Evolutionary conservation across 768 basidiomycete species (phyloP).

Genomic region (Terana coerulea): DNA sequence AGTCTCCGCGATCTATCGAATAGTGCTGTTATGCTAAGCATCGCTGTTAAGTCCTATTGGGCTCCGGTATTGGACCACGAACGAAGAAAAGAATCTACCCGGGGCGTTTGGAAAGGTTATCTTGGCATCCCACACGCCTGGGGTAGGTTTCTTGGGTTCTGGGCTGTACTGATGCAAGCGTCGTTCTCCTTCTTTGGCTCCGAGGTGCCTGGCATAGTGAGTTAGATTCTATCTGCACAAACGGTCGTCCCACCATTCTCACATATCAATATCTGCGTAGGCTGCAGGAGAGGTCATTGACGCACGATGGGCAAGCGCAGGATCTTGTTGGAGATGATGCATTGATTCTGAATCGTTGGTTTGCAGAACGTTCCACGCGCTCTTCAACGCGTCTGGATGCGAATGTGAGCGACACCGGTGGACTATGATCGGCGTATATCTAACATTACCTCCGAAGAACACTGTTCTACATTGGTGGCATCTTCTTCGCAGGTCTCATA

Average conservation of each 20-base stretch:
- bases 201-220: conserved; percentile 26
- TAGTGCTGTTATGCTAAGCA: too few relatives aligned
- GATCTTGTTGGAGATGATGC: neutral
- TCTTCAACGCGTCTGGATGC: conserved; percentile 23
- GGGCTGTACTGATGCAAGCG: conserved; percentile 29
- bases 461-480: conserved; percentile 40
- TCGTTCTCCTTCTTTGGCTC: conserved; percentile 40
- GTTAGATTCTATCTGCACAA: too few relatives aligned
- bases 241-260: neutral
- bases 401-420: conserved; percentile 17
- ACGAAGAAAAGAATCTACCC: too few relatives aligned
- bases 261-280: too few relatives aligned
- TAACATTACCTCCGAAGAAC: too few relatives aligned
- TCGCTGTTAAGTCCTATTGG: too few relatives aligned
- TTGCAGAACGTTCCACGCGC: conserved; percentile 26
- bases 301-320: conserved; percentile 21
- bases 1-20: too few relatives aligned
- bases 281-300: conserved; percentile 29
- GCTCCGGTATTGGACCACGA: too few relatives aligned
- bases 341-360: too few relatives aligned
- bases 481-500: conserved; percentile 41
- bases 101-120: too few relatives aligned
- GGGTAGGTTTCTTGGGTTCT: conserved; percentile 31
- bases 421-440: too few relatives aligned
- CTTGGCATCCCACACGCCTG: conserved; percentile 30